Evolutionary conservation across 768 basidiomycete species (phyloP), one percentile per base, ranked within the genome.

Genomic region (Phallus indusiatus): DNA sequence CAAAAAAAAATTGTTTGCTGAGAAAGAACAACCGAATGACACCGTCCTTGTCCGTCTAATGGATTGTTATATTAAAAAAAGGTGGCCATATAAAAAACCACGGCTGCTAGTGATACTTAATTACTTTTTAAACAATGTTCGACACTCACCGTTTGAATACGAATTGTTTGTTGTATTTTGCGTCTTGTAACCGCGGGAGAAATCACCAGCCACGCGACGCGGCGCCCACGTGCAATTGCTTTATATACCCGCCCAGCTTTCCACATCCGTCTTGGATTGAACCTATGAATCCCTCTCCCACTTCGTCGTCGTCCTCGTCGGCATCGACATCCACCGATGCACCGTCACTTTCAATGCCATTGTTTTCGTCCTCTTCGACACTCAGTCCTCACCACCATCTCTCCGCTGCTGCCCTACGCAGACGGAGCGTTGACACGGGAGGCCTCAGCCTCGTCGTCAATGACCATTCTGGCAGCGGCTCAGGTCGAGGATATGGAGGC

Each of bases 401-500:
- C 9, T 61, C 51, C 48, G n/a, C 59, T 22, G 42, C 17, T 72
- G n/a, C 42, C n/a, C 17, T 60, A 16, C 56, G 56, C 16, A 12
- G 93, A 55, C 76, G 89, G 51, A 93, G 89, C 68, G 91, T 94
- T 58, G 94, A 97, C 71, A 80, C 90, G 47, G 94, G 94, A 12
- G 94, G 93, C 34, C 79, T 97, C 60, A 83, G 85, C 59, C 84
- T 92, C 53, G 91, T 92, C 0, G 80, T 88, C 53, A 76, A 74
- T 59, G 81, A 80, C 63, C 74, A 70, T 51, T 64, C 67, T 50
- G 36, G 55, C 55, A 24, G 62, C 55, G 81, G 80, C 47, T 74
- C 80, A 60, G 86, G 89, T 24, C 80, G 82, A 66, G 87, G 87
- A 37, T 87, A 89, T 86, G 78, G 83, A 46, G 76, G 81, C 47